Conservation (phyloP, 441 rosid species). For the Gossypium gossypioides region DNA sequence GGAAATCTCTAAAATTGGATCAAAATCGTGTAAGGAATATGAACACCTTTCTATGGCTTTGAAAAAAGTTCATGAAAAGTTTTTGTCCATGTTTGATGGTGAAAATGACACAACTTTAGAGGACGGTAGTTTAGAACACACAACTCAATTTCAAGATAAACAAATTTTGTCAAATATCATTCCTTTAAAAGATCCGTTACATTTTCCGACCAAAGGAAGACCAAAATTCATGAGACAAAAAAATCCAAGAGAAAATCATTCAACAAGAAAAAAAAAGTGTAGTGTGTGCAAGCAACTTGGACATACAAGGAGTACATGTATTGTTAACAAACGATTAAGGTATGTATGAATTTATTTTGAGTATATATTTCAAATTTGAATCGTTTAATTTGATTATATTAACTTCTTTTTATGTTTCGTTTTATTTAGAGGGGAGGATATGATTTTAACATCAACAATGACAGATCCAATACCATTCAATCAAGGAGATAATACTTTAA, state of each 20-base stretch:
- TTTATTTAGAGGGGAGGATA: background rate
- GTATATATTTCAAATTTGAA: background rate
- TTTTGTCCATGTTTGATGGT: background rate
- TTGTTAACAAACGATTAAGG: background rate
- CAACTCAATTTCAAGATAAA: background rate
- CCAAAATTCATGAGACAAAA: background rate
- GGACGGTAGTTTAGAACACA: no score
- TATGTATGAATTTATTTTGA: background rate
- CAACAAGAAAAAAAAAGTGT: background rate
- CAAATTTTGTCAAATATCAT: background rate
- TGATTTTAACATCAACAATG: background rate
- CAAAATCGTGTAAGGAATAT: no score
- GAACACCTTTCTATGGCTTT: background rate
- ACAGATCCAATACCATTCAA: background rate
- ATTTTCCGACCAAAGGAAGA: background rate
- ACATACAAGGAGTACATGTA: background rate
- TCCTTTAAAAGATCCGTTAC: background rate
- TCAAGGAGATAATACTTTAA: background rate
- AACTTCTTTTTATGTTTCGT: background rate
- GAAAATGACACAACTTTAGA: no score
- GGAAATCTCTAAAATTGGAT: no score
- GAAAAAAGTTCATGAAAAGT: background rate
- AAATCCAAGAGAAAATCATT: background rate
- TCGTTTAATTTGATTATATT: no score
- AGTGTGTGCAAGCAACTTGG: background rate